A percentile compares a stretch with the other conserved stretches of the same genome.
These are phyloP conservation scores for Ophiostoma perfectum DNA, from an alignment of 2,329 filamentous ascomycete species.

Conservation along the genomic window DNA sequence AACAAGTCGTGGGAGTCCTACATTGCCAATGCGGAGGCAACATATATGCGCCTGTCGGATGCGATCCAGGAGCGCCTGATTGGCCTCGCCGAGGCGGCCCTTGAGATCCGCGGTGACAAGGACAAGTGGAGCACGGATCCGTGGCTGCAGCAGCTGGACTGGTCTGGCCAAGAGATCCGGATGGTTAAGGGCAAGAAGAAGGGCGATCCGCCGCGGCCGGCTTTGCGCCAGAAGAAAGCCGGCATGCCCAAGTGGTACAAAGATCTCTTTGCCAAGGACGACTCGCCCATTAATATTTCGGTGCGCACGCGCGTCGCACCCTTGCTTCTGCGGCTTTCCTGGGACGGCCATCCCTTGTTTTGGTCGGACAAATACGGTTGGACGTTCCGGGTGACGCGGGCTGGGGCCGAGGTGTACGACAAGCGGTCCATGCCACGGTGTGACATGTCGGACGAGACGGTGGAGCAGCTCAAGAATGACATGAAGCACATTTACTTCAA, in stretches of 20 bases:
- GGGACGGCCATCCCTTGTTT: conserved; percentile 82
- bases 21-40: conserved; percentile 74
- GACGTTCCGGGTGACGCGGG: conserved; percentile 72
- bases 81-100: conserved; percentile 67
- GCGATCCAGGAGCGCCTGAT: conserved; percentile 73
- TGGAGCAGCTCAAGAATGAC: conserved; percentile 62
- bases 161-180: conserved; percentile 86
- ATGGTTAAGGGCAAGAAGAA: conserved; percentile 93
- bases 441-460: conserved; percentile 70
- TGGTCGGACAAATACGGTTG: conserved; percentile 94
- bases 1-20: conserved; percentile 85
- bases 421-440: conserved; percentile 68
- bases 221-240: conserved; percentile 81
- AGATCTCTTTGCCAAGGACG: conserved; percentile 68
- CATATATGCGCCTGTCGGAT: conserved; percentile 69
- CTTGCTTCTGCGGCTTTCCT: conserved; percentile 73
- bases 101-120: conserved; percentile 64
- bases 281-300: conserved; percentile 66
- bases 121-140: conserved; percentile 72
- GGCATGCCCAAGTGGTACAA: conserved; percentile 97
- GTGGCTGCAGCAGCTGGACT: conserved; percentile 91
- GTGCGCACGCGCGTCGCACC: conserved; percentile 86
- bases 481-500: conserved; percentile 71
- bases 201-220: conserved; percentile 68
- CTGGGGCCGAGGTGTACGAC: conserved; percentile 57